Percentiles rank a stretch among this genome's conserved stretches.
phyloP scores from a whole-genome alignment of 2,329 filamentous ascomycete species.

The Cadophora sp. region DNA sequence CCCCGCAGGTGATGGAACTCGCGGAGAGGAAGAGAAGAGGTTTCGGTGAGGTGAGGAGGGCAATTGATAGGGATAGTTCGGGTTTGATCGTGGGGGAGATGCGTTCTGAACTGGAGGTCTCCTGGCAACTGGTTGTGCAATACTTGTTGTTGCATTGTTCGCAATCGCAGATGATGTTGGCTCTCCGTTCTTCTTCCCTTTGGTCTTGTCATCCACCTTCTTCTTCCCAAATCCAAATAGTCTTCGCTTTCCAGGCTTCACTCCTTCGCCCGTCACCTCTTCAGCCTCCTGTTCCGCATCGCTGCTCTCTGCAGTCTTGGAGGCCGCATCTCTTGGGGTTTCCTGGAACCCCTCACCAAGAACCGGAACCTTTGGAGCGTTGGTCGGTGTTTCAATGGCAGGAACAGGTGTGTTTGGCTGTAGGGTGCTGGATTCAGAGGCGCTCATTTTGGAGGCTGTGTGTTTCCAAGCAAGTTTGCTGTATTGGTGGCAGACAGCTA shows the following conservation, averaged over 20 bases:
- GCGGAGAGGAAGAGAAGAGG: conserved; percentile 72
- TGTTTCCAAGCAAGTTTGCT: neutral
- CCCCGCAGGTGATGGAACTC: conserved; percentile 77
- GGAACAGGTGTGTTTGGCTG: conserved; percentile 41
- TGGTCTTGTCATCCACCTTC: conserved; percentile 57
- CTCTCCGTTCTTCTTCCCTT: conserved; percentile 49
- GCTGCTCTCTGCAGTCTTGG: conserved; percentile 39
- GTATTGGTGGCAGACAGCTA: conserved; percentile 13
- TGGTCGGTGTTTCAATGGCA: conserved; percentile 30
- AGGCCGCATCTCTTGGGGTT: conserved; percentile 31
- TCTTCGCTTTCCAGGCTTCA: conserved; percentile 59
- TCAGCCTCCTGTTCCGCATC: conserved; percentile 37
- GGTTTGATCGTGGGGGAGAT: conserved; percentile 52
- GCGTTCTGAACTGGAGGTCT: conserved; percentile 48
- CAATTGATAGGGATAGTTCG: conserved; percentile 49
- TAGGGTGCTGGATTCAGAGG: conserved; percentile 41
- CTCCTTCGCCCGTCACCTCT: conserved; percentile 45
- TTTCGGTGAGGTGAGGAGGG: conserved; percentile 70
- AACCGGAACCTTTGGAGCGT: conserved; percentile 42
- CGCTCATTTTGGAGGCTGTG: conserved; percentile 40
- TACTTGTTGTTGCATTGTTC: conserved; percentile 34
- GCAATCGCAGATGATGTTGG: conserved; percentile 29
- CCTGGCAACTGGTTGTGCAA: conserved; percentile 38
- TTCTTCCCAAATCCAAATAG: conserved; percentile 70
- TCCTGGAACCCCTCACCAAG: conserved; percentile 47